phyloP scores from a whole-genome alignment of 345 rosid genomes.

The Camelina sativa region DNA sequence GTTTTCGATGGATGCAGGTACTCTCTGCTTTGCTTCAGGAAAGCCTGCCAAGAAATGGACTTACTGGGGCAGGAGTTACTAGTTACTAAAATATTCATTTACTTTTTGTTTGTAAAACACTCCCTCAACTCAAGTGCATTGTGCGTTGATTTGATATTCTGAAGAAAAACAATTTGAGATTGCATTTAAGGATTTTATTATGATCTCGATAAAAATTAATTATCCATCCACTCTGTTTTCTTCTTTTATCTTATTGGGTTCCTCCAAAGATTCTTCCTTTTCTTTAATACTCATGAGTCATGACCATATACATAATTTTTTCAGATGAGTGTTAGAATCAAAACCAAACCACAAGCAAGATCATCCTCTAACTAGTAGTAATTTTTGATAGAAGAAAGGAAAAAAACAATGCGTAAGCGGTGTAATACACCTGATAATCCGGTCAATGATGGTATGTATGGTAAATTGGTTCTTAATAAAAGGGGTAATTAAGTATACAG shows the following conservation, averaged over 20 bases:
- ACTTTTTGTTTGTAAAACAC: slow-evolving; percentile 21
- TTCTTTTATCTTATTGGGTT: slow-evolving; percentile 36
- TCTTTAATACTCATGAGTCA: not conserved
- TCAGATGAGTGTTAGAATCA: slow-evolving; percentile 78
- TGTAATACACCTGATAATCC: slow-evolving; percentile 30
- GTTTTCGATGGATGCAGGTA: slow-evolving; percentile 52
- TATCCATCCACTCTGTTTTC: slow-evolving; percentile 24
- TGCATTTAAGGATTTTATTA: too few species aligned
- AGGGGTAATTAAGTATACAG: slow-evolving; percentile 15
- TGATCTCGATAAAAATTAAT: not conserved
- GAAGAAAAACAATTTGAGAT: slow-evolving; percentile 6
- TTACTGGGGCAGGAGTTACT: slow-evolving; percentile 98
- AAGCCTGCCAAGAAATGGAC: slow-evolving; percentile 96
- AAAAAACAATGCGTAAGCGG: too few species aligned
- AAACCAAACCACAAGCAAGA: slow-evolving; percentile 52
- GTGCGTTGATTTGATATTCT: slow-evolving; percentile 25
- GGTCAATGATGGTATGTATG: slow-evolving; percentile 40
- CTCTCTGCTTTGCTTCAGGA: slow-evolving; percentile 84
- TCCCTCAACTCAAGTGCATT: not conserved
- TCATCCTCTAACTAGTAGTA: not conserved
- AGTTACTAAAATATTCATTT: slow-evolving; percentile 24
- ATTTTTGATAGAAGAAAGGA: too few species aligned
- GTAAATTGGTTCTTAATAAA: not conserved
- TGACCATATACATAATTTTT: not conserved
- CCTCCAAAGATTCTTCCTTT: slow-evolving; percentile 22